Base-by-base conservation (phyloP, 805 yeast species). In the Barnettozyma sucrosica region DNA sequence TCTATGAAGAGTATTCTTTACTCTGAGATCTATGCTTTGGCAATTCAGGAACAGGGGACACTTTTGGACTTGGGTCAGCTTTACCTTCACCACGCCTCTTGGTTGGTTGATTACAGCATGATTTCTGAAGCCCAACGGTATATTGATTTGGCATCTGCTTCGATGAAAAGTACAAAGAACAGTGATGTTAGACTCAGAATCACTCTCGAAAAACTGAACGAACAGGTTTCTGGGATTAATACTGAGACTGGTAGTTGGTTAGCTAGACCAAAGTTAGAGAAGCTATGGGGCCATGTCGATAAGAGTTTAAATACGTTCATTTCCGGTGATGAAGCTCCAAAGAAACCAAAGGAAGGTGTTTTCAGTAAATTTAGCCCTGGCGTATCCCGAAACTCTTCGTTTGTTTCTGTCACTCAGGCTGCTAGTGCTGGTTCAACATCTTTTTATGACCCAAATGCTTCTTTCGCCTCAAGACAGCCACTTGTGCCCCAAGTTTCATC, bases 201-300 rank as follows among this genome's bases (percentile, higher is more conserved):
- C 20, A 63, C 65, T 2, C 57, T 74, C 26, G 68, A 67, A 16
- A 64, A 63, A 7, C 63, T 80, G 51, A 61, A 69, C 34, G 72
- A 71, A 49, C 72, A 81, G 54, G 57, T 79, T 21, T 69, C 78
- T 7, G 78, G 74, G 10, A 50, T 69, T 23, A 77, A 75, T 43
- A 73, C 76, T 23, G 57, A 68, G 20, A 78, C 75, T 38, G 75
- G 77, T 26, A 75, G 89, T 5, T 90, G 97, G 97, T 76, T 89
- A 53, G 83, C 87, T 13, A 81, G 82, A 57, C 85, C 84, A 21
- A 81, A 79, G 55, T 70, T 88, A 45, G 95, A 89, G 55, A 84
- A 80, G 60, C 83, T 89, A 46, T 88, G 96, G 96, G 92, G 93
- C 10, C 90, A 85, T 38, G 65, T 88, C 40, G 96, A 88, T 63